Conservation (phyloP, 352 stramenopile species). For the Phytophthora multivora region DNA sequence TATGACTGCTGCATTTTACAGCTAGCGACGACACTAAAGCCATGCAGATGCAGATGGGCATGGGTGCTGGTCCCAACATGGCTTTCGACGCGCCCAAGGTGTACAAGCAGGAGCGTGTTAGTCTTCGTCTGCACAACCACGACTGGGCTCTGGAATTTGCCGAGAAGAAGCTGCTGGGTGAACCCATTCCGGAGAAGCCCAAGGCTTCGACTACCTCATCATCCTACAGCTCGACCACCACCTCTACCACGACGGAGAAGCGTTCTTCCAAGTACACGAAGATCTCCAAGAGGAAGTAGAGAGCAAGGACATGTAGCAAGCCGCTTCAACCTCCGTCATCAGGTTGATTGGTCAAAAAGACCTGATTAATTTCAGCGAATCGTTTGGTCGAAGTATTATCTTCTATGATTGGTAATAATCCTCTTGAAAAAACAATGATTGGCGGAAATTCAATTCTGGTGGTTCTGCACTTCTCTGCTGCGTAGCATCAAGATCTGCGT, state of each 20-base stretch:
- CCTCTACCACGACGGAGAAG: slow-evolving; percentile 43
- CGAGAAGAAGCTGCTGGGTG: slow-evolving; percentile 84
- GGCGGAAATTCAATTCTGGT: slow-evolving; percentile 21
- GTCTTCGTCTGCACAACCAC: slow-evolving; percentile 80
- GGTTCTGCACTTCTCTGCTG: slow-evolving; percentile 18
- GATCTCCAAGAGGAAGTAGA: slow-evolving; percentile 68
- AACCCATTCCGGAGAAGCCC: slow-evolving; percentile 56
- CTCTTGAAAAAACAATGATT: slow-evolving; percentile 1
- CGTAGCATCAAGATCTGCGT: slow-evolving; percentile 8
- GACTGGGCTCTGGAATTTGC: slow-evolving; percentile 81
- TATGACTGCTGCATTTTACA: slow-evolving; percentile 8
- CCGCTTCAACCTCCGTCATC: slow-evolving; percentile 5
- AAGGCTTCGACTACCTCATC: slow-evolving; percentile 32
- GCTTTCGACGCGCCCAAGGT: slow-evolving; percentile 90
- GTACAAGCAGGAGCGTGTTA: slow-evolving; percentile 91
- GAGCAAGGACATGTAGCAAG: background rate
- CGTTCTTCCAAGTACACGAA: slow-evolving; percentile 80
- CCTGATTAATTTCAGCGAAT: slow-evolving; percentile 11
- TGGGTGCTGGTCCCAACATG: slow-evolving; percentile 83
- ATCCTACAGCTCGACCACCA: slow-evolving; percentile 22
- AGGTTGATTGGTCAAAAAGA: slow-evolving; percentile 8
- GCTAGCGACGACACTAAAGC: slow-evolving; percentile 89
- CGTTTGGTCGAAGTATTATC: background rate
- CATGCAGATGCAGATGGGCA: slow-evolving; percentile 94
- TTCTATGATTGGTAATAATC: slow-evolving; percentile 1